Base-by-base conservation (phyloP, 106 monocot genomes). In the Agapanthus africanus region DNA sequence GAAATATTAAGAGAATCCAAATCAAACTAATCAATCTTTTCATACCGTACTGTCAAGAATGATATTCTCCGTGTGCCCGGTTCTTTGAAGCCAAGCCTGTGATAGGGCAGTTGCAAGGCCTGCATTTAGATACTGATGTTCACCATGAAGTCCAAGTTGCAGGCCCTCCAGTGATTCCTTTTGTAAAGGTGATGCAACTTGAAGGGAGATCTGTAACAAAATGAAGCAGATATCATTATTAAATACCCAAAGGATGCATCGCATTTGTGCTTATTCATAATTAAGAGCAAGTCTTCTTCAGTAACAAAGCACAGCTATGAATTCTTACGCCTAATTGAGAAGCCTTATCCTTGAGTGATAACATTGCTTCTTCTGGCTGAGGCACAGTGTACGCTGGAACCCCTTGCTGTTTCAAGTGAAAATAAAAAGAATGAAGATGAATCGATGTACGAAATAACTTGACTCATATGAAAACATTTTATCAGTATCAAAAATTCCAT, bases 281-380 rank as follows among this genome's bases (percentile, higher is more conserved):
- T 56, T 30, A 56, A 30, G 28, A 2, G 26, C 13, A 28, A 56
- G 2, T 18, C 13, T 56, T 30, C 56, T 0, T 28, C 2, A n/a
- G 28, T 16, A 28, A 30, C 28, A 13, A 30, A 56, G 9, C 1
- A 47, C 49, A 46, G 22, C 5, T 54, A 2, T 54, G 31, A 46
- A 44, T 1, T 54, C 95, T 65, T 81, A 92, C 97, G 68, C 77
- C 87, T 66, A 97, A 77, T 23, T 87, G 70, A 69, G 84, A 90
- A 71, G 89, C 89, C 62, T 40, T 88, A 11, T 77, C 73, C 69
- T 84, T 62, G 31, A 97, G 92, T 14, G 73, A 84, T 36, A 66
- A 19, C 97, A 87, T 97, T 67, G 97, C 97, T 80, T 97, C 97
- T 64, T 87, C 84, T 66, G 88, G 86, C 73, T 97, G 97, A 72